phyloP scores from a whole-genome alignment of 495 filamentous ascomycete species.

The Podospora australis region DNA sequence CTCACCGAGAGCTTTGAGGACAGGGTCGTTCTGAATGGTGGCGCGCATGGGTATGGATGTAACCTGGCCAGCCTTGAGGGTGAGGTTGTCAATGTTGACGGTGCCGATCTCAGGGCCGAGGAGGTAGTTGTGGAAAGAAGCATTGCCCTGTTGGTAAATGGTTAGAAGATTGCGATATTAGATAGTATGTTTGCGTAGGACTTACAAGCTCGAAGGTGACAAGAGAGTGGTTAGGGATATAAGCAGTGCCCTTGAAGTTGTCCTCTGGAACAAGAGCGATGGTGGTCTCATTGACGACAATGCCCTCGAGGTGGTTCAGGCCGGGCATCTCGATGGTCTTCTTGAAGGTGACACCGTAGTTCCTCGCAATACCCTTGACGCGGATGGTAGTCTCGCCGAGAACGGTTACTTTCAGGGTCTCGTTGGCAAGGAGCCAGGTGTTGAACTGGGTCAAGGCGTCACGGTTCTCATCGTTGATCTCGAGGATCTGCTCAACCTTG shows the following conservation, averaged over 20 bases:
- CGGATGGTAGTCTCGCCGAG: constrained; percentile 33
- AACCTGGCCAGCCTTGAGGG: constrained; percentile 50
- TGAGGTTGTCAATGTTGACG: constrained; percentile 50
- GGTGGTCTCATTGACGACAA: constrained; percentile 46
- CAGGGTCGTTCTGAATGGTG: constrained; percentile 41
- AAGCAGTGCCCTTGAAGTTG: constrained; percentile 58
- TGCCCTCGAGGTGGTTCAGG: constrained; percentile 48
- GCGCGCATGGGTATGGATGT: constrained; percentile 53
- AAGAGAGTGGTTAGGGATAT: constrained; percentile 65
- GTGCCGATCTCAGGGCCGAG: constrained; percentile 47
- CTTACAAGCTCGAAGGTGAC: constrained; percentile 59
- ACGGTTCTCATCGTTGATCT: constrained; percentile 46
- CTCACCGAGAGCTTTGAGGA: constrained; percentile 38
- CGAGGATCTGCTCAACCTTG: constrained; percentile 54
- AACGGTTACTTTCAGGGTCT: constrained; percentile 33
- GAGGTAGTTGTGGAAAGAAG: constrained; percentile 54
- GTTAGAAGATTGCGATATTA: background rate
- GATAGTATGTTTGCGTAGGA: background rate
- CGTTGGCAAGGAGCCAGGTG: constrained; percentile 46
- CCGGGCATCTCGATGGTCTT: constrained; percentile 38
- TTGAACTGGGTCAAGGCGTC: constrained; percentile 54
- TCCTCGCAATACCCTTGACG: constrained; percentile 31
- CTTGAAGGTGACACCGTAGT: constrained; percentile 35
- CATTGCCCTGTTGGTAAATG: constrained; percentile 48
- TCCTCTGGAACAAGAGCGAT: constrained; percentile 37